Evolutionary conservation across 306 rosid genomes (phyloP).

Genomic region (Inga oerstediana): DNA sequence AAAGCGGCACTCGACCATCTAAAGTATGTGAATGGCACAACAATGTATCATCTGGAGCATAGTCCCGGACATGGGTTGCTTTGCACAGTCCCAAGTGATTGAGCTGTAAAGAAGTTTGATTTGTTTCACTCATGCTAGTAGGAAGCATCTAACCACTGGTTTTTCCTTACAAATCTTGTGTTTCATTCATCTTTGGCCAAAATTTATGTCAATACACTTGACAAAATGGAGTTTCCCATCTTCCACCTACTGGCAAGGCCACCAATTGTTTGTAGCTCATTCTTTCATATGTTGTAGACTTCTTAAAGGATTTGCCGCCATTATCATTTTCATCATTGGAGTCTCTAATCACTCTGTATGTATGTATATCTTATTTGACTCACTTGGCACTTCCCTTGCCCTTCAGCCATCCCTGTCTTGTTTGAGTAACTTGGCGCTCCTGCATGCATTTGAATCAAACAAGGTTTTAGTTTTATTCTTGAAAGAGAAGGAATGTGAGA

Average conservation of each 20-base stretch:
- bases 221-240: neutral
- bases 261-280: neutral
- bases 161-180: slow-evolving; percentile 2
- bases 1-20: slow-evolving; percentile 64
- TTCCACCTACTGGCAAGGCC: neutral
- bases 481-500: neutral
- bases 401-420: neutral
- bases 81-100: slow-evolving; percentile 68
- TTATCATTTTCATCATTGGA: slow-evolving; percentile 45
- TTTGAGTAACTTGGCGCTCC: neutral
- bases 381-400: neutral
- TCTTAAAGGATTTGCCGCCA: slow-evolving; percentile 47
- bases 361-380: slow-evolving; percentile 35
- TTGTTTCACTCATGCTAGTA: slow-evolving; percentile 15
- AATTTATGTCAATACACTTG: slow-evolving; percentile 8
- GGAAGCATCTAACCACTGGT: slow-evolving; percentile 26
- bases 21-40: slow-evolving; percentile 63
- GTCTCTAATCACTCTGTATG: slow-evolving; percentile 53
- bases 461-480: neutral
- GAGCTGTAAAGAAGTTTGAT: slow-evolving; percentile 29
- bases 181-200: slow-evolving; percentile 13
- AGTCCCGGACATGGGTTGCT: slow-evolving; percentile 69
- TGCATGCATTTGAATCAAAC: neutral
- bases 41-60: slow-evolving; percentile 89
- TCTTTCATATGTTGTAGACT: too few relatives aligned